Conservation (phyloP, 371 early-diverging fungal genomes). For the Capillidium heterosporum region DNA sequence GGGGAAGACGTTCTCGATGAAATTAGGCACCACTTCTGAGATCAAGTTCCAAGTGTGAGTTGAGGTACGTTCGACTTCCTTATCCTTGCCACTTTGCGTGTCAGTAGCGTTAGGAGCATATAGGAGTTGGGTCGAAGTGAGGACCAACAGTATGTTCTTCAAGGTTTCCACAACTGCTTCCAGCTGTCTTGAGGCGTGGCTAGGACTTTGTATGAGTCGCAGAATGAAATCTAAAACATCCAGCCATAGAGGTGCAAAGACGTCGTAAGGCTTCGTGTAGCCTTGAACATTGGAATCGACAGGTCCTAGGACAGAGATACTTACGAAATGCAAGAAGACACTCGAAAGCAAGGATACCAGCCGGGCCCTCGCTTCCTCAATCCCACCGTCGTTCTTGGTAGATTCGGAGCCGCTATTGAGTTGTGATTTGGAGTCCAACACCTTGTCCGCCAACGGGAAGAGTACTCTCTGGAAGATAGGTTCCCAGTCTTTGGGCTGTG, state of each 20-base stretch:
- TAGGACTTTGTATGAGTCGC: background rate
- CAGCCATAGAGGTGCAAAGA: background rate
- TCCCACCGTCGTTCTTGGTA: background rate
- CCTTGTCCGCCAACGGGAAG: background rate
- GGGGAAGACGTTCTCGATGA: background rate
- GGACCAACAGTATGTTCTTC: constrained; percentile 1
- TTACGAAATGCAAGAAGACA: background rate
- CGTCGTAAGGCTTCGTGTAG: background rate
- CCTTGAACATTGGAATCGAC: too few species aligned
- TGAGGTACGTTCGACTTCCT: background rate
- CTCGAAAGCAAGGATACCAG: background rate
- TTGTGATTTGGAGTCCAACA: background rate
- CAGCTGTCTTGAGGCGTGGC: background rate
- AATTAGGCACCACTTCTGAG: background rate
- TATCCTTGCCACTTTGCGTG: background rate
- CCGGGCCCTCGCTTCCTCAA: background rate
- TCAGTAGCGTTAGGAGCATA: background rate
- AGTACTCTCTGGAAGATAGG: background rate
- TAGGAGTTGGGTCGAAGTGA: background rate
- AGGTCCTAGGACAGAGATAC: background rate
- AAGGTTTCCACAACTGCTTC: background rate
- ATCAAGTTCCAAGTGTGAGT: background rate
- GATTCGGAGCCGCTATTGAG: background rate
- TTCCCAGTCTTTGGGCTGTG: background rate
- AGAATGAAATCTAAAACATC: background rate